Evolutionary conservation across 306 rosid species (phyloP).

Genomic region (Amphicarpaea edgeworthii): DNA sequence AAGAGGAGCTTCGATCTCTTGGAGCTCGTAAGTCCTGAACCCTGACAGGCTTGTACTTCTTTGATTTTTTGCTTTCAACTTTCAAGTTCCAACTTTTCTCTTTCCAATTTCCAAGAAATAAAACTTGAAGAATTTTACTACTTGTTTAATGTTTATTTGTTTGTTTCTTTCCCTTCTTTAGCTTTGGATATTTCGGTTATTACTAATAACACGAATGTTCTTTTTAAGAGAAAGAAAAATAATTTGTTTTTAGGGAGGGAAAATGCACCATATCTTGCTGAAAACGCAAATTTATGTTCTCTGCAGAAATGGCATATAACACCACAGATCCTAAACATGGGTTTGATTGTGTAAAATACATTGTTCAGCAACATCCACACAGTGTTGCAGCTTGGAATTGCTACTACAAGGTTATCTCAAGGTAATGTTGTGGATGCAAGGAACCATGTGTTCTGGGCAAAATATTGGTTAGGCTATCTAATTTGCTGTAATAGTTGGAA

Average conservation of each 20-base stretch:
- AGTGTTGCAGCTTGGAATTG: conserved; percentile 94
- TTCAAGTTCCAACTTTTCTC: conserved; percentile 19
- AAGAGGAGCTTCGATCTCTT: conserved; percentile 82
- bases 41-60: conserved; percentile 32
- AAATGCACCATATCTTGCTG: conserved; percentile 36
- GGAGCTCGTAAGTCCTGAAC: conserved; percentile 76
- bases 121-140: not conserved
- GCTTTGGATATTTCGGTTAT: conserved; percentile 24
- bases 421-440: conserved; percentile 54
- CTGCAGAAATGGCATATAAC: conserved; percentile 85
- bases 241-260: conserved; percentile 15
- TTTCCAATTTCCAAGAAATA: conserved; percentile 27
- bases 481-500: conserved; percentile 26
- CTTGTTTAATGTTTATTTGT: not conserved
- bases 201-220: conserved; percentile 13
- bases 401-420: conserved; percentile 89
- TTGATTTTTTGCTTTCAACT: conserved; percentile 15
- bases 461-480: conserved; percentile 25
- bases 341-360: conserved; percentile 80
- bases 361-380: conserved; percentile 83
- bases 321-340: conserved; percentile 86
- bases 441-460: conserved; percentile 21
- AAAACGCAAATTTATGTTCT: conserved; percentile 39
- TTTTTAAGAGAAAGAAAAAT: conserved; percentile 7
- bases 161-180: conserved; percentile 20